Evolutionary conservation across 2,329 filamentous ascomycete species (phyloP).

Genomic region (Exophiala bonariae): DNA sequence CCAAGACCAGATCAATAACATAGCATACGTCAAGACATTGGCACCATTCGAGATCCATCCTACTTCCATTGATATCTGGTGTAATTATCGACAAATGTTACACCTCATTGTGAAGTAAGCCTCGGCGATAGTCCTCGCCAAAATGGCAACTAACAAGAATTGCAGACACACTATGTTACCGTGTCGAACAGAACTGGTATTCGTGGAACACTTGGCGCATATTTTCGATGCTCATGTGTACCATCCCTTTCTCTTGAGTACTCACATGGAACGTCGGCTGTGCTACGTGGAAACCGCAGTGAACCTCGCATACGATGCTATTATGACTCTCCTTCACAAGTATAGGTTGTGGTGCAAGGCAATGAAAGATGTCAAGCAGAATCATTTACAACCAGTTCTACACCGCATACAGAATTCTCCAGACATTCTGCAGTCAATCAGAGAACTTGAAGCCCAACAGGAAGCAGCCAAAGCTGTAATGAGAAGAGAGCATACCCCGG

Average conservation of each 20-base stretch:
- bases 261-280: slow-evolving; percentile 3
- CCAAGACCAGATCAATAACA: slow-evolving; percentile 17
- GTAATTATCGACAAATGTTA: slow-evolving; percentile 23
- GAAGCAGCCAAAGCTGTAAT: slow-evolving; percentile 9
- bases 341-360: slow-evolving; percentile 23
- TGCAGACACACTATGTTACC: slow-evolving; percentile 22
- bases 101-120: slow-evolving; percentile 22
- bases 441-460: slow-evolving; percentile 12
- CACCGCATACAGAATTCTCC: slow-evolving; percentile 15
- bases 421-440: slow-evolving; percentile 11
- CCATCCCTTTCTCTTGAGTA: slow-evolving; percentile 19
- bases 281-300: slow-evolving; percentile 6
- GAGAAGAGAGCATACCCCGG: slow-evolving; percentile 6
- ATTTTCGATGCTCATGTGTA: slow-evolving; percentile 25
- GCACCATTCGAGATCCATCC: slow-evolving; percentile 22
- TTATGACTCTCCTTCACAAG: slow-evolving; percentile 16
- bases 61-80: slow-evolving; percentile 20
- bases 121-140: not conserved
- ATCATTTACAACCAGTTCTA: slow-evolving; percentile 19
- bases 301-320: slow-evolving; percentile 18
- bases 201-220: slow-evolving; percentile 14
- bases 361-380: slow-evolving; percentile 18
- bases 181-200: slow-evolving; percentile 15
- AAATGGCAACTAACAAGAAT: slow-evolving; percentile 8
- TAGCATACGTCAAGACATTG: slow-evolving; percentile 18